Conservation (phyloP, 2,329 filamentous ascomycete species). For the Clonostachys byssicola region DNA sequence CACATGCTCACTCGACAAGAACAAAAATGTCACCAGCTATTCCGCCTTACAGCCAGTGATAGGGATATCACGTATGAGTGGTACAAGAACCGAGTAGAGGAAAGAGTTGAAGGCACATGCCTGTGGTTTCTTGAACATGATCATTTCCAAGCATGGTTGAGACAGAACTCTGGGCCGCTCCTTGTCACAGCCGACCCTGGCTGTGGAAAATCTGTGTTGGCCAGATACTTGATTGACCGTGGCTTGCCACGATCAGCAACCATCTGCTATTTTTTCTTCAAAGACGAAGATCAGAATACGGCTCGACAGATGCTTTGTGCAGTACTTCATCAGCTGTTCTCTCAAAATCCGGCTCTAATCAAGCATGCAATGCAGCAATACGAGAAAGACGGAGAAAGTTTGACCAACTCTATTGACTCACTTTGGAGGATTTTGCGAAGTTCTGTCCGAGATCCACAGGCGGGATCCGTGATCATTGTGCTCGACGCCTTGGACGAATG, state of each 20-base stretch:
- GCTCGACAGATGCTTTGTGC: constrained; percentile 27
- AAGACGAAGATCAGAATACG: constrained; percentile 27
- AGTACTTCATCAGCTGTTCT: constrained; percentile 31
- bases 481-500: not conserved
- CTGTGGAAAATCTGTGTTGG: constrained; percentile 30
- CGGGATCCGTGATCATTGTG: not conserved
- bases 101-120: constrained; percentile 8
- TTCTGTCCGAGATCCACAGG: constrained; percentile 4
- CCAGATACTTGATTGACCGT: constrained; percentile 22
- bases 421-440: constrained; percentile 26
- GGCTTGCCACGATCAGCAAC: constrained; percentile 11
- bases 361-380: constrained; percentile 19
- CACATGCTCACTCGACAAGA: constrained; percentile 1
- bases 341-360: constrained; percentile 18
- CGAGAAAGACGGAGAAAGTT: constrained; percentile 12
- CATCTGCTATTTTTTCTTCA: constrained; percentile 39
- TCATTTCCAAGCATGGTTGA: constrained; percentile 19
- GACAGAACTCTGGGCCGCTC: constrained; percentile 15
- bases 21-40: constrained; percentile 7
- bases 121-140: constrained; percentile 22
- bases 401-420: constrained; percentile 11
- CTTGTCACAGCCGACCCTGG: constrained; percentile 30
- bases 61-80: constrained; percentile 15
- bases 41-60: constrained; percentile 4
- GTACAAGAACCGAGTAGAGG: constrained; percentile 6